phyloP scores from a whole-genome alignment of 1,284 basidiomycete species.

The Schizophyllum commune region DNA sequence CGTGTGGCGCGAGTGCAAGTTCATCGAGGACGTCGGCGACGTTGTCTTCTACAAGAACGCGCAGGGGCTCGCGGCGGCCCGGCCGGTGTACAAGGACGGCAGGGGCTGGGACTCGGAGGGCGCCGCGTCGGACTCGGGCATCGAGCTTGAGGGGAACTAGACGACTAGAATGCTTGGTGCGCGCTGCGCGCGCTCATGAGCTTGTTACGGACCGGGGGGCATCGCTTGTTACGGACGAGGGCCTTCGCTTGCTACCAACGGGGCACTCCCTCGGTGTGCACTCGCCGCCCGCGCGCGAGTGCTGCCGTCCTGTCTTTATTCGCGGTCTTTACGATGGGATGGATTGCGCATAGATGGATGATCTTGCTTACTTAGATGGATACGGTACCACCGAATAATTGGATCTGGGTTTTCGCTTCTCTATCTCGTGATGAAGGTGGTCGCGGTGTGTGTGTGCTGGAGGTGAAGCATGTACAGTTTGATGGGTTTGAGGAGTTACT shows the following conservation, averaged over 20 bases:
- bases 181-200: no score
- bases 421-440: no score
- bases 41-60: constrained; percentile 75
- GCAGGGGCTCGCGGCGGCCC: constrained; percentile 48
- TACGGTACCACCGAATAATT: not conserved
- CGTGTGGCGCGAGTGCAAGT: constrained; percentile 52
- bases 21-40: constrained; percentile 73
- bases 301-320: not conserved
- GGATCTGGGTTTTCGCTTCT: not conserved
- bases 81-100: constrained; percentile 42
- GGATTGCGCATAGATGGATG: not conserved
- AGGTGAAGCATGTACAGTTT: no score
- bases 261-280: not conserved
- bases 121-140: constrained; percentile 59
- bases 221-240: no score
- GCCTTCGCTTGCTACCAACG: no score
- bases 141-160: constrained; percentile 37
- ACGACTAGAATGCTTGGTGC: not conserved
- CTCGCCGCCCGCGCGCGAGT: not conserved
- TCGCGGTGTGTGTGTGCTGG: no score
- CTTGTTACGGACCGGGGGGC: no score
- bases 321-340: not conserved
- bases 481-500: no score
- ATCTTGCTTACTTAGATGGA: not conserved
- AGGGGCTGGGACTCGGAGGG: constrained; percentile 7